Base-by-base conservation (phyloP, 2,329 filamentous ascomycete genomes). In the Ophiognomonia clavigignenti-juglandacearum region DNA sequence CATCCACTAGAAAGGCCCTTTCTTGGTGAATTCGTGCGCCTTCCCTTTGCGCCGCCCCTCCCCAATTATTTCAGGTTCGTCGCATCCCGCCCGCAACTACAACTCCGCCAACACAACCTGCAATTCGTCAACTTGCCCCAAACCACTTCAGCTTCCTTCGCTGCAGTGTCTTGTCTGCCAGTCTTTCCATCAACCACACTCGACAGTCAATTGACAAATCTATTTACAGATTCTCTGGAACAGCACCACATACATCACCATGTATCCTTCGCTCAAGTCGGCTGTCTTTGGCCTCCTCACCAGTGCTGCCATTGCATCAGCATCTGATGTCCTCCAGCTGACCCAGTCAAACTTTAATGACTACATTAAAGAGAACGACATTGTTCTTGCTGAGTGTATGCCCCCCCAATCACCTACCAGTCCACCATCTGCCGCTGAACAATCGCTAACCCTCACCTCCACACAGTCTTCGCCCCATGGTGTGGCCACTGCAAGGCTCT, bases 401-500 rank as follows among this genome's bases (percentile, higher is more conserved):
- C 72, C 34, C 38, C 31, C 42, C 32, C 45, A 46, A 29, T 20
- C 34, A 39, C 26, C 14, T 11, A 5, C 31, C 45, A n/a, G n/a
- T n/a, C 32, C 10, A 20, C 46, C 31, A 11, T 20, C 29, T 37
- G 14, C 18, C 10, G 9, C 19, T 20, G 13, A 6, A n/a, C 22
- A 36, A 36, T 10, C 34, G 16, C 23, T 39, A 19, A 35, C 11
- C n/a, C n/a, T 23, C 31, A 13, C 26, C 6, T 19, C 9, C 19
- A 19, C 18, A 52, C 39, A 89, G 86, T 96, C 82, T 96, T 88
- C 68, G 92, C 92, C 57, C 91, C 92, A 59, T 95, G 92, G 91
- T 95, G 88, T 61, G 92, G 91, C 57, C 92, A 97, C 80, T 97
- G 92, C 86, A 97, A 98, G 79, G 92, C 92, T 52, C 88, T 98